Evolutionary conservation across 768 basidiomycete species (phyloP), one percentile per base, ranked within the genome.

Genomic region (Megacollybia marginata): DNA sequence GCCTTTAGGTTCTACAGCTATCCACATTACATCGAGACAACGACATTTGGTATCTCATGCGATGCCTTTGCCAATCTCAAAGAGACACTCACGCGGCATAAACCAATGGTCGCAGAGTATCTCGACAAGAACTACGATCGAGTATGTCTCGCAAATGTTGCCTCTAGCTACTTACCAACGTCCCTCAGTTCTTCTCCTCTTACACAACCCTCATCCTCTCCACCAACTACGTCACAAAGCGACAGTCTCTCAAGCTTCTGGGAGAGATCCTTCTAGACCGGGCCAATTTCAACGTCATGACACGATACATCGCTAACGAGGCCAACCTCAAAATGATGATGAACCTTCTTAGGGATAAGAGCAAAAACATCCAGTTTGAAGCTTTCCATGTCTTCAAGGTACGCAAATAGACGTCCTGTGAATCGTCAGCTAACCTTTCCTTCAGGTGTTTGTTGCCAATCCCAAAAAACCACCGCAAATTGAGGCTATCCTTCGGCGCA

Each of bases 371-470:
- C 43, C 96, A 99, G 66, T 99, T 98, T 50, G 96, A 99, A 65
- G 95, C 96, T 2, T 99, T 99, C 70, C 96, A 99, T 60, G 96
- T 99, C 35, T 99, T 99, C 80, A 99, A 98, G 82, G 95, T 92
- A 48, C n/a, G 78, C 60, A 2, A 13, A 18, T 42, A 18, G 10
- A 19, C 33, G 28, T 47, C 40, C 16, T 10, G 28, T 43, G 32
- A 18, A 16, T 44, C n/a, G 4, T 12, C 5, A 12, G 23, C 32
- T 33, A 11, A 28, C 34, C 33, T 16, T 47, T n/a, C 16, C 46
- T 28, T 12, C 54, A 88, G 92, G 91, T 99, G 12, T 99, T 99
- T 59, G 96, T 99, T 36, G 96, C 96, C 34, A 99, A 99, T 64
- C 96, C 96, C 28, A 96, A 96, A 82, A 99, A 99, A 64, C 95